Conservation (phyloP, 1,284 basidiomycete species). For the Irpex sp. region DNA sequence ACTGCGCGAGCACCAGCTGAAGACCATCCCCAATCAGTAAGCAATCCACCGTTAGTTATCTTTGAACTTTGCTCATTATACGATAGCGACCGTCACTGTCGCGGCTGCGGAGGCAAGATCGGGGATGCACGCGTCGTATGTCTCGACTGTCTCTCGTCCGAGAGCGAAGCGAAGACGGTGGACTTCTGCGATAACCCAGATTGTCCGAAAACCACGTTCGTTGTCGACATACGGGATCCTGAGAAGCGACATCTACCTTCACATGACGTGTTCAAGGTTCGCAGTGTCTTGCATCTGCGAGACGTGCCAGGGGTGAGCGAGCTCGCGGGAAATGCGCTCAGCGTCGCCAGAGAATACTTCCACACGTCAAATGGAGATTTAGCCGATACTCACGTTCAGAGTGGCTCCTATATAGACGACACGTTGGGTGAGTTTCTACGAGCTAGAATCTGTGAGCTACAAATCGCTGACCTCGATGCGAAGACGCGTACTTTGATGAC, state of each 20-base stretch:
- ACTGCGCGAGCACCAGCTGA: conserved; percentile 10
- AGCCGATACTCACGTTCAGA: neutral
- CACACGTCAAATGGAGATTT: conserved; percentile 3
- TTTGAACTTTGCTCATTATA: too few species aligned
- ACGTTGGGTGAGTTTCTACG: conserved; percentile 6
- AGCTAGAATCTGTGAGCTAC: neutral
- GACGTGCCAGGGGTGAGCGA: conserved; percentile 8
- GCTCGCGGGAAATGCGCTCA: conserved; percentile 7
- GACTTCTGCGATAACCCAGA: conserved; percentile 22
- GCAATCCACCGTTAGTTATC: too few species aligned
- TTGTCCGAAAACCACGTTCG: conserved; percentile 9
- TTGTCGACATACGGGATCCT: neutral
- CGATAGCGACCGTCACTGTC: conserved; percentile 21
- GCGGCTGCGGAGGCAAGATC: conserved; percentile 18
- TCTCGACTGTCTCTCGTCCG: conserved; percentile 20
- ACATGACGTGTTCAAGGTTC: conserved; percentile 12
- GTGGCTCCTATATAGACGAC: neutral
- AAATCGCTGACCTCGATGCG: neutral
- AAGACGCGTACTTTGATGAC: conserved; percentile 8
- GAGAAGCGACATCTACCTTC: conserved; percentile 1
- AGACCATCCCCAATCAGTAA: conserved; percentile 19
- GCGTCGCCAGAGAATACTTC: conserved; percentile 8
- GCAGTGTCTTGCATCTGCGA: conserved; percentile 9
- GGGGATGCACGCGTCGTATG: conserved; percentile 23
- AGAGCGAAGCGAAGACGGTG: conserved; percentile 14